Evolutionary conservation across 177 flowering plant genomes (phyloP), one percentile per base, ranked within the genome.

Genomic region (Telopea speciosissima): DNA sequence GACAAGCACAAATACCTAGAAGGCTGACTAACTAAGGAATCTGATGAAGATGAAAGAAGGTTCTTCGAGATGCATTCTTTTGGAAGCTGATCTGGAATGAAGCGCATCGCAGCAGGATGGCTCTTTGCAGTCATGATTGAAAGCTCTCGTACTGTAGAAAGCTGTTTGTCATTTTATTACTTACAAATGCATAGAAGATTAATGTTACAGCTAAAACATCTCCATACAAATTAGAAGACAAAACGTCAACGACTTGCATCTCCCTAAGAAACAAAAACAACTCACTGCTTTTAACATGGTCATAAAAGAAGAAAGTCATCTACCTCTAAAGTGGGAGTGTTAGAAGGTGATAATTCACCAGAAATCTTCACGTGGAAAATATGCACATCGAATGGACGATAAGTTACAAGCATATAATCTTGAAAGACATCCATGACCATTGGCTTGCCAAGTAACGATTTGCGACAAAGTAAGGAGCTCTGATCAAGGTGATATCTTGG

Each of bases 141-240:
- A 70, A 95, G 96, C 84, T 95, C 97, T 71, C 99, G 91, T 85
- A 95, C 99, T 88, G 97, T 88, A 88, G 96, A 91, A 91, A 95
- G 97, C 99, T 95, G 99, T 95, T 89, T 87, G 94, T 88, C 94
- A 95, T 87, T 83, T 89, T 83, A 92, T 88, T 88, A 90, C 96
- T 92, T 94, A 87, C 87, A 81, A 82, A 82, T 74, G 87, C 75
- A 87, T 74, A 59, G 76, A 85, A 78, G 74, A 74, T 73, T 70
- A 79, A 67, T 63, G 67, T 63, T 75, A 65, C 56, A 75, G 28
- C 49, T 12, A 63, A 65, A 76, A 70, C 28, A 65, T 31, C 68
- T 72, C 62, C 68, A 68, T 63, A 58, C 25, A 74, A 44, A 68
- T 67, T 25, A 67, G 65, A 76, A 65, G 23, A 19, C 13, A 10